Conservation (phyloP, 371 early-diverging fungal genomes). For the Haplosporangium sp. region DNA sequence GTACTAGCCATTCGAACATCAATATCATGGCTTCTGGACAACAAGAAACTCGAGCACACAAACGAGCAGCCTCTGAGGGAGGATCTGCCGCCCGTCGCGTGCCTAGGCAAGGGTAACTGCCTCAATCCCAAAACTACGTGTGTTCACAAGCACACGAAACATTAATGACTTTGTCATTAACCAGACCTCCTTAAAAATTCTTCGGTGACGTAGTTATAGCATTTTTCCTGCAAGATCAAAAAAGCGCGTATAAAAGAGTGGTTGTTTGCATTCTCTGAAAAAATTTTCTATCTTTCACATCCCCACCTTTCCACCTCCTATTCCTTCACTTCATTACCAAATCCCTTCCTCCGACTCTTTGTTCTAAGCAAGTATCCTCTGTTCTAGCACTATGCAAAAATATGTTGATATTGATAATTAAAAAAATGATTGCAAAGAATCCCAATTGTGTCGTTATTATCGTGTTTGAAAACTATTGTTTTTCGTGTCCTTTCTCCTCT, state of each 20-base stretch:
- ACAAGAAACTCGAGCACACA: no score
- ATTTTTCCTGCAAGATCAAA: conserved; percentile 3
- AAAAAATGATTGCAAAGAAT: conserved; percentile 1
- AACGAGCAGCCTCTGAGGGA: no score
- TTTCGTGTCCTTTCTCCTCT: background rate
- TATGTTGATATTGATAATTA: background rate
- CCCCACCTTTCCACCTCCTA: background rate
- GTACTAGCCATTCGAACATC: no score
- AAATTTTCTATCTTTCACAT: background rate
- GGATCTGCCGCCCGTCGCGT: no score
- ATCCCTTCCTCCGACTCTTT: background rate
- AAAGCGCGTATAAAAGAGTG: background rate
- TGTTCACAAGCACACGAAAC: no score
- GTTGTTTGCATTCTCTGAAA: background rate
- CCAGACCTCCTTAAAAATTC: conserved; percentile 3
- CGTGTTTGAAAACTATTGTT: conserved; percentile 11
- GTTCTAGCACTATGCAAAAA: no score
- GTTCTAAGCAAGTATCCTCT: no score
- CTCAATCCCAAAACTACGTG: no score
- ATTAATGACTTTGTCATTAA: no score
- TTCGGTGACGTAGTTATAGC: no score
- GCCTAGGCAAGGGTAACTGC: no score
- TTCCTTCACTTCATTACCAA: background rate
- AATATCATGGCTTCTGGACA: no score
- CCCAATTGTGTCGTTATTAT: background rate